These are phyloP conservation scores for Cyberlindnera subsufficiens DNA, from an alignment of 805 yeast genomes.

Conservation along the genomic window DNA sequence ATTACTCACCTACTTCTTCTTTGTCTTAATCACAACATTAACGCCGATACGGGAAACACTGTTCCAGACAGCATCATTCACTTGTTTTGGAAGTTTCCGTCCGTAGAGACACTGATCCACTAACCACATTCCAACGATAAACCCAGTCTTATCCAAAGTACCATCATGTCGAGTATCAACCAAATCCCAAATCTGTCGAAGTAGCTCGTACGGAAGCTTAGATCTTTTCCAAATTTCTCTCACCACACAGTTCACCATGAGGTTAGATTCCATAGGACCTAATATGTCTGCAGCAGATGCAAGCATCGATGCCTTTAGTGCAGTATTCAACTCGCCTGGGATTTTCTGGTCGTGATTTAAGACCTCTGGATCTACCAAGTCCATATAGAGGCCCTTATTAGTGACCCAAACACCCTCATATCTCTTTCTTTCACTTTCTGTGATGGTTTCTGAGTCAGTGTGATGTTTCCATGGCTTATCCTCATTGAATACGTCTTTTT, in stretches of 20 bases:
- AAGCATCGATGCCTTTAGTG: constrained; percentile 22
- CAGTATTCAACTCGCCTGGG: constrained; percentile 19
- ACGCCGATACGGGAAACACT: constrained; percentile 55
- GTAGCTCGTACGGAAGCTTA: constrained; percentile 54
- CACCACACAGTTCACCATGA: constrained; percentile 46
- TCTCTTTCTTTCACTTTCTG: constrained; percentile 70
- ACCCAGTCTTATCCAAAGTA: constrained; percentile 70
- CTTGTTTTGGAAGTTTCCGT: constrained; percentile 70
- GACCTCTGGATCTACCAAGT: constrained; percentile 18
- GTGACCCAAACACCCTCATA: constrained; percentile 95
- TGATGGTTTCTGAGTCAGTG: constrained; percentile 44
- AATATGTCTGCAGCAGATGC: constrained; percentile 20
- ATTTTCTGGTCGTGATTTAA: constrained; percentile 14
- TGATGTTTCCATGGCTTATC: constrained; percentile 95
- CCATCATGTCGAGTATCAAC: constrained; percentile 69
- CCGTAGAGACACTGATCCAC: constrained; percentile 96
- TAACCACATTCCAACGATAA: constrained; percentile 95
- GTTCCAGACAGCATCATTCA: constrained; percentile 72
- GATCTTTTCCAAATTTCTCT: constrained; percentile 79
- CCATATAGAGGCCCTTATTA: constrained; percentile 63
- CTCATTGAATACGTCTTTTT: constrained; percentile 55
- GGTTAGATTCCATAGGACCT: constrained; percentile 17
- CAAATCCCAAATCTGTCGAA: constrained; percentile 62
- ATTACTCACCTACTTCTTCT: constrained; percentile 9
- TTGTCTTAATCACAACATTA: constrained; percentile 22